phyloP scores from a whole-genome alignment of 257 asterid genomes.

The Handroanthus guayacan region DNA sequence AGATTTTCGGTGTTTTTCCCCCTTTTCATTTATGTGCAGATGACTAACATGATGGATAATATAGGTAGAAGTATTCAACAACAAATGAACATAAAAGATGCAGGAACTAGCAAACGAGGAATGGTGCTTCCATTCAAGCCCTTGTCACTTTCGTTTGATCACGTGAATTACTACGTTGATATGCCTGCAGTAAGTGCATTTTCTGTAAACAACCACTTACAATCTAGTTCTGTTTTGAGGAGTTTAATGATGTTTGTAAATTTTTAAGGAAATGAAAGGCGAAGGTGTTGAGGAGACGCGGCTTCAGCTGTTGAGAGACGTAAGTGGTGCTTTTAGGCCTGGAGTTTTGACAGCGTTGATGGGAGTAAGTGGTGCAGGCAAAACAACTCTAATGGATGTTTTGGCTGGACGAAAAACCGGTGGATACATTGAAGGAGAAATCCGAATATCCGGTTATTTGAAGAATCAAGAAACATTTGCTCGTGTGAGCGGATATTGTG shows the following conservation, averaged over 20 bases:
- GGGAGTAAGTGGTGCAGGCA: conserved; percentile 84
- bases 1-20: neutral
- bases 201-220: too few relatives aligned
- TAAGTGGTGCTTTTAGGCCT: conserved; percentile 73
- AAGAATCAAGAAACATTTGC: conserved; percentile 75
- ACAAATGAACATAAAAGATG: conserved; percentile 31
- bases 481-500: conserved; percentile 75
- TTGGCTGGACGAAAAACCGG: conserved; percentile 75
- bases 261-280: conserved; percentile 64
- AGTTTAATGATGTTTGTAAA: neutral
- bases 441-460: conserved; percentile 65
- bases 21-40: conserved; percentile 7
- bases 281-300: conserved; percentile 67
- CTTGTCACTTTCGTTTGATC: conserved; percentile 64
- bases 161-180: conserved; percentile 66
- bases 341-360: conserved; percentile 73
- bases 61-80: conserved; percentile 33
- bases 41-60: conserved; percentile 19
- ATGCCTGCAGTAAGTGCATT: conserved; percentile 69
- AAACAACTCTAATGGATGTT: conserved; percentile 77
- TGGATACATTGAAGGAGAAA: conserved; percentile 70
- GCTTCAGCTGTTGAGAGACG: conserved; percentile 60
- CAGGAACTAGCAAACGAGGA: conserved; percentile 50
- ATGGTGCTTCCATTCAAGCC: conserved; percentile 76
- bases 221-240: too few relatives aligned